Percentiles rank a stretch among this genome's conserved stretches.
Evolutionary conservation across 352 stramenopile species (phyloP).

Genomic region (Pythium folliculosum): DNA sequence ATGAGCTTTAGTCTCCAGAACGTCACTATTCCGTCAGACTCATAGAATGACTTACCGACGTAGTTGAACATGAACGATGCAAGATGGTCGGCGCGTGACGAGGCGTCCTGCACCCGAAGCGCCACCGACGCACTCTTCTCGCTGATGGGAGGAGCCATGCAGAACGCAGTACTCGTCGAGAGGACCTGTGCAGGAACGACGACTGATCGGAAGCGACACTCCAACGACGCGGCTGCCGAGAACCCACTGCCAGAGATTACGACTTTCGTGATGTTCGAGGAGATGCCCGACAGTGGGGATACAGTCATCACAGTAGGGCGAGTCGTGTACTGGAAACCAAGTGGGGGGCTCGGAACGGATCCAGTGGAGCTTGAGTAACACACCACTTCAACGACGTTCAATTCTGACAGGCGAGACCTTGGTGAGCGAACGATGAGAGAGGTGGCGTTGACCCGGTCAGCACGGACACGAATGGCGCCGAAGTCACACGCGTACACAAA

Average conservation of each 20-base stretch:
- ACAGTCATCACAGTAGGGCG: background rate
- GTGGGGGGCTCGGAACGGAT: background rate
- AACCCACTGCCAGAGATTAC: slow-evolving; percentile 5
- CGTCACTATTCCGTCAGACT: too few relatives aligned
- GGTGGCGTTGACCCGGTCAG: slow-evolving; percentile 16
- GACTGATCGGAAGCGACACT: slow-evolving; percentile 3
- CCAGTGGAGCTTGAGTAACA: slow-evolving; percentile 18
- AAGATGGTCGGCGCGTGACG: background rate
- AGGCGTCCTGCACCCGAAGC: background rate
- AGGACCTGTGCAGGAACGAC: background rate
- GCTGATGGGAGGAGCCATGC: slow-evolving; percentile 1
- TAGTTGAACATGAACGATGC: slow-evolving; percentile 8
- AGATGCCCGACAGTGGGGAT: slow-evolving; percentile 2
- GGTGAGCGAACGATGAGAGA: background rate
- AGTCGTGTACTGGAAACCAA: slow-evolving; percentile 13
- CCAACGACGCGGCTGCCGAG: background rate
- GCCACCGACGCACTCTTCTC: background rate
- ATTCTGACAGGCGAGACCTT: background rate
- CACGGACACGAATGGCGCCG: slow-evolving; percentile 3
- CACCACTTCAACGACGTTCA: slow-evolving; percentile 8
- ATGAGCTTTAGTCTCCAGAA: background rate
- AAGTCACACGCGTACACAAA: slow-evolving; percentile 11
- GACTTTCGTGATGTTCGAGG: slow-evolving; percentile 2
- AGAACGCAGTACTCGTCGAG: slow-evolving; percentile 7
- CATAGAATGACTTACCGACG: background rate